phyloP scores from a whole-genome alignment of 148 eudicot genomes.

The Rhododendron kiyosumense region DNA sequence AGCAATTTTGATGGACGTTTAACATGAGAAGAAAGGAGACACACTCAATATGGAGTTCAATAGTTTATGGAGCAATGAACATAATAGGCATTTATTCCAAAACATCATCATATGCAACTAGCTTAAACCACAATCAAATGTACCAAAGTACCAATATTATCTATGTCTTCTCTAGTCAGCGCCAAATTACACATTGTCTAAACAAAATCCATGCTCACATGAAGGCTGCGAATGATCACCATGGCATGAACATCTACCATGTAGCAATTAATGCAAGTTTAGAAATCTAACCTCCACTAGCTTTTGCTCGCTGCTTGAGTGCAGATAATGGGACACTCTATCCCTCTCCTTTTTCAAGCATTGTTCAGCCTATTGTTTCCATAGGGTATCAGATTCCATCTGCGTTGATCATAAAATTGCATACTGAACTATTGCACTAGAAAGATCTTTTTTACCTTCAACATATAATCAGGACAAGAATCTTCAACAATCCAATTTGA shows the following conservation, averaged over 20 bases:
- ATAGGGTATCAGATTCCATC: background rate
- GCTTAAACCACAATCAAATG: background rate
- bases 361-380: slow-evolving; percentile 48
- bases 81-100: background rate
- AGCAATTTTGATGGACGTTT: background rate
- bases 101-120: background rate
- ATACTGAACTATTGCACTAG: background rate
- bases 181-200: background rate
- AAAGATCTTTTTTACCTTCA: slow-evolving; percentile 38
- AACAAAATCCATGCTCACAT: background rate
- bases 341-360: slow-evolving; percentile 65
- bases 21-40: background rate
- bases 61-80: background rate
- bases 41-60: background rate
- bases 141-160: background rate
- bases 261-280: background rate
- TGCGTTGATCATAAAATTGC: background rate
- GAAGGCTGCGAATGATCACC: background rate
- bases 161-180: background rate
- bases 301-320: slow-evolving; percentile 60
- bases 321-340: slow-evolving; percentile 60
- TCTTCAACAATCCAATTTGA: slow-evolving; percentile 62
- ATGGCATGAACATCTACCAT: background rate
- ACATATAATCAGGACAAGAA: slow-evolving; percentile 77
- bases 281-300: slow-evolving; percentile 40